Base-by-base conservation (phyloP, 1,284 basidiomycete species). In the Pseudozyma tsukubaensis region DNA sequence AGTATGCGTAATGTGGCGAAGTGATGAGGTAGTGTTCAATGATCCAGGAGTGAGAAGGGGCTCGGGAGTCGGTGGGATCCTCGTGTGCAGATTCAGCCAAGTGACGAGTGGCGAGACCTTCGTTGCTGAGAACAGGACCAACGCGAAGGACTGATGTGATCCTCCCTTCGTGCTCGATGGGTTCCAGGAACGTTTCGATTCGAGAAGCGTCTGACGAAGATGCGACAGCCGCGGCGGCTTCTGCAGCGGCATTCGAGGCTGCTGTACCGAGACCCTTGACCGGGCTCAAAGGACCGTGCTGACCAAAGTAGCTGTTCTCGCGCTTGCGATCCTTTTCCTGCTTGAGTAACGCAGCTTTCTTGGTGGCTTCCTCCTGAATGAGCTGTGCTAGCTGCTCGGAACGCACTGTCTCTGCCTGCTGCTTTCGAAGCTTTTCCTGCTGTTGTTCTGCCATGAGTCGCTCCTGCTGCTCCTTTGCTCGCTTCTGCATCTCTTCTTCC, bases 401-500 rank as follows among this genome's bases (percentile, higher is more conserved):
- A 32, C 78, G 72, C 9, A 68, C 66, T 16, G 71, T 68, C 43
- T 81, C 79, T 3, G 61, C 73, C 34, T 68, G 61, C 39, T 58
- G 50, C 36, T 45, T 72, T 29, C 51, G 59, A 11, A 51, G 61
- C 29, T 43, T 44, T 39, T 78, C 78, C 44, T 78, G 53, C 14
- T 61, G 61, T 14, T 59, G 55, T 24, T 62, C 56, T 34, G 65
- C 66, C n/a, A 61, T 32, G 24, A 75, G 68, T 3, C 47, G 62
- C 32, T 71, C 54, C 40, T 83, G 67, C 39, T 77, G 76, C n/a
- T 75, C 77, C 18, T 59, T 59, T 19, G 66, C 77, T 12, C 82
- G 67, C 37, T 75, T 72, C 50, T 74, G 64, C 80, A 78, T 82
- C 32, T 80, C 79, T 60, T 84, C 77, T 48, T 83, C 80, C 34